Percentiles rank a stretch among this genome's conserved stretches.
Conservation (phyloP, 2,329 filamentous ascomycete genomes). For the Aspergillus aculeatinus region DNA sequence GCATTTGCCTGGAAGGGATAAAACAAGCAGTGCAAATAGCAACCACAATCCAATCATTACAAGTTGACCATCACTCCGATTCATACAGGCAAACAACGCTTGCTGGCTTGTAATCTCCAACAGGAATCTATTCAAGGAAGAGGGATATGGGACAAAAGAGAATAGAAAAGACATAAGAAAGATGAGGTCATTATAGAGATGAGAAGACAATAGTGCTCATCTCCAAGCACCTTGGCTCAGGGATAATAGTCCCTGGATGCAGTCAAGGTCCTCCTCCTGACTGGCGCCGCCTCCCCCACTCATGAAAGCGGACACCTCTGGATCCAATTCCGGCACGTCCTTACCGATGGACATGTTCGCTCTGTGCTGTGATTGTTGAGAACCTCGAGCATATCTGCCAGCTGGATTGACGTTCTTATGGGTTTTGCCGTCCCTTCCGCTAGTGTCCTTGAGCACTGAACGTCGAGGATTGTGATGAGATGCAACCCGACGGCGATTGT, state of each 20-base stretch:
- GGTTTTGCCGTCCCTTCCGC: conserved; percentile 25
- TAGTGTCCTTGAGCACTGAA: conserved; percentile 48
- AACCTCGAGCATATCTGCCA: conserved; percentile 30
- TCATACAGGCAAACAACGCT: conserved; percentile 30
- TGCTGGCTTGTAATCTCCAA: conserved; percentile 30
- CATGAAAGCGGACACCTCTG: conserved; percentile 75
- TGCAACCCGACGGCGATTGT: conserved; percentile 38
- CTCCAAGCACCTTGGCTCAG: conserved; percentile 92
- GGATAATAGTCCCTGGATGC: conserved; percentile 82
- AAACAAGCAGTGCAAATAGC: no score
- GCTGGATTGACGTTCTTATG: conserved; percentile 24
- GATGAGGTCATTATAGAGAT: conserved; percentile 11
- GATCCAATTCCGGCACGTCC: conserved; percentile 48
- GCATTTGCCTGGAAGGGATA: neutral
- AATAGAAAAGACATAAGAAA: conserved; percentile 27
- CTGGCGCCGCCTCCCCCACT: conserved; percentile 56
- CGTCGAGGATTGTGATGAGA: conserved; percentile 32
- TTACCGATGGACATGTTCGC: conserved; percentile 36
- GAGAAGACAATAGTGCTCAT: conserved; percentile 38
- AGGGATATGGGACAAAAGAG: conserved; percentile 25
- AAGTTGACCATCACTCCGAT: conserved; percentile 21
- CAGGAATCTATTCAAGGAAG: conserved; percentile 21
- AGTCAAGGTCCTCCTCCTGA: conserved; percentile 80
- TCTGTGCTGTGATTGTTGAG: conserved; percentile 21
- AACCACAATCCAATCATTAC: conserved; percentile 18